Base-by-base conservation (phyloP, 179 eudicot species). In the Carnegiea gigantea region DNA sequence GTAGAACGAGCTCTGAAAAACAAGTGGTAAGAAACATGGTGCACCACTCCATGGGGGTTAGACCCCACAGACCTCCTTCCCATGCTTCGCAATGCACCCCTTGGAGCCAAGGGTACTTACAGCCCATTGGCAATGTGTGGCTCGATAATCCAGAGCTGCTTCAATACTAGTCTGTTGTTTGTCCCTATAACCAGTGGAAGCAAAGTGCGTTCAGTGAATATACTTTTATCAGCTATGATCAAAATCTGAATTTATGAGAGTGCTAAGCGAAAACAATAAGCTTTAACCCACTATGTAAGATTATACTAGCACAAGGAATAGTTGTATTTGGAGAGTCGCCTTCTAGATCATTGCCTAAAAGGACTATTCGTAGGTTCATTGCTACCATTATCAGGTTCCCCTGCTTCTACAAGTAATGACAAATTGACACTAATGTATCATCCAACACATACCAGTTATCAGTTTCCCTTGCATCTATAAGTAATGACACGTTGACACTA, bases 51-150 rank as follows among this genome's bases (percentile, higher is more conserved):
- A 67, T 67, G 17, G 12, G 72, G 44, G 12, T 67, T 67, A 26
- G 72, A 30, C 20, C 72, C 72, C 28, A 67, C 72, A 28, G 21
- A 95, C 99, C 99, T 95, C 92, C 82, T 92, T 86, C 81, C 91
- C 91, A 73, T 92, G 92, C 81, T 90, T 92, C 15, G 97, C 99
- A 18, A 95, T 91, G 92, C 95, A 93, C 70, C 99, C 98, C 80
- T 93, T 93, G 26, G 92, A 80, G 78, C 95, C 99, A 40, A 95
- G 86, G 18, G 99, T 97, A 30, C 95, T 98, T 54, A 97, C 98
- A 53, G 98, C 97, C 99, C 99, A 97, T 80, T 83, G 83, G 86
- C 99, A 97, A 82, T 90, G 86, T 57, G 88, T 90, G 65, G 91
- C 91, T 80, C 95, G 86, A 83, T 90, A 92, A 54, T 91, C 92